Conservation (phyloP, 1,284 basidiomycete species). For the Papiliotrema terrestris region DNA sequence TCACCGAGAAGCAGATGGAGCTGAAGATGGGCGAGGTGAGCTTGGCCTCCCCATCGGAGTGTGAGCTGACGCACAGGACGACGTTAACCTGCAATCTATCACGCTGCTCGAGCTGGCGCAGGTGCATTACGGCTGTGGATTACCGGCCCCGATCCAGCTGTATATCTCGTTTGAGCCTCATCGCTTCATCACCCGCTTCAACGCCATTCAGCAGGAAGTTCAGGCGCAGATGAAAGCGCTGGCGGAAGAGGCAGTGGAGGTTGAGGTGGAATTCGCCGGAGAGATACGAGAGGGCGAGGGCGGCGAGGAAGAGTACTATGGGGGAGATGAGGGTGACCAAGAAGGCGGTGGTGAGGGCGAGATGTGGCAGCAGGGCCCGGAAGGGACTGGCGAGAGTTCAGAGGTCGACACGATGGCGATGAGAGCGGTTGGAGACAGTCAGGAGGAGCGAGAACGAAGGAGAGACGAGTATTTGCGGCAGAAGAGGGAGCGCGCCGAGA, state of each 20-base stretch:
- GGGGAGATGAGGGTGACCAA: constrained; percentile 7
- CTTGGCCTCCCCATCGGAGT: neutral
- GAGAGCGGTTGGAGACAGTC: neutral
- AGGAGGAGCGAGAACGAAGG: neutral
- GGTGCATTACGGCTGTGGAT: constrained; percentile 36
- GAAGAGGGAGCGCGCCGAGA: neutral
- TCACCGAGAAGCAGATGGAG: constrained; percentile 49
- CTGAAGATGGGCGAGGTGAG: constrained; percentile 69
- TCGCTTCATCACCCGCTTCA: constrained; percentile 41
- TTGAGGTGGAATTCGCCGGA: neutral
- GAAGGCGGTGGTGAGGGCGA: constrained; percentile 3
- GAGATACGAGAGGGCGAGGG: neutral
- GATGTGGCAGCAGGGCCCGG: neutral
- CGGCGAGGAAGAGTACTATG: constrained; percentile 6
- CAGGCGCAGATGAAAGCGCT: constrained; percentile 58
- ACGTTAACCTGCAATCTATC: constrained; percentile 32
- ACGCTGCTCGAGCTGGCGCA: constrained; percentile 39
- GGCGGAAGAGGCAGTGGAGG: neutral
- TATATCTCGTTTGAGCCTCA: constrained; percentile 30
- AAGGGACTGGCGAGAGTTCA: neutral
- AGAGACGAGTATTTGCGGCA: neutral
- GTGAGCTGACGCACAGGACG: constrained; percentile 27
- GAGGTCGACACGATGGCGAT: neutral
- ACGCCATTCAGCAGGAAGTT: constrained; percentile 38
- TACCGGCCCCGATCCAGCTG: constrained; percentile 39